Percentiles rank a stretch among this genome's conserved stretches.
Evolutionary conservation across 225 moss, liverwort and hornwort species (phyloP).

Genomic region (Rhytidiadelphus loreus): DNA sequence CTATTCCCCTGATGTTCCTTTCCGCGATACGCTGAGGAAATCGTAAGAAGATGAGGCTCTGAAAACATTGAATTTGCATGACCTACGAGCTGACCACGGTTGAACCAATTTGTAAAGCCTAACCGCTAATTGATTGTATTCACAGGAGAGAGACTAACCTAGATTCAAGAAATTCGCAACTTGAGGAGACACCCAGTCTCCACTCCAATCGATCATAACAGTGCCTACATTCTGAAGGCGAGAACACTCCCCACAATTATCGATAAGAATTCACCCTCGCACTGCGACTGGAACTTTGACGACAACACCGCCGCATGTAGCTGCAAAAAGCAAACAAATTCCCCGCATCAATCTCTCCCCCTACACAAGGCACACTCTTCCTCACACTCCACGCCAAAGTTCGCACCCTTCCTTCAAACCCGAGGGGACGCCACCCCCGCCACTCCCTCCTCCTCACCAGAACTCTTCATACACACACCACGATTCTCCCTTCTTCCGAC

Average conservation of each 20-base stretch:
- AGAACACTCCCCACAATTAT: not conserved
- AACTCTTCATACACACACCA: conserved; percentile 15
- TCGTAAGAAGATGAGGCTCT: not conserved
- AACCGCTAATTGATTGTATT: not conserved
- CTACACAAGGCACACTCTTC: not conserved
- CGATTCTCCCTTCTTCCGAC: not conserved
- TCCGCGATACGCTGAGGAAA: not conserved
- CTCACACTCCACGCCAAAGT: conserved; percentile 9
- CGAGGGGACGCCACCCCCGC: conserved; percentile 3
- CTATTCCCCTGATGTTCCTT: not conserved
- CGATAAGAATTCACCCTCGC: not conserved
- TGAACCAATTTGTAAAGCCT: not conserved
- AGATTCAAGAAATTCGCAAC: not conserved
- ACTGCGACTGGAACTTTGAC: not conserved
- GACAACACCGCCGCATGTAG: not conserved
- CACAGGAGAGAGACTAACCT: not conserved
- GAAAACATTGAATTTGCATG: not conserved
- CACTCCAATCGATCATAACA: not conserved
- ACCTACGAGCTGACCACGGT: not conserved
- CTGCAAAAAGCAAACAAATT: conserved; percentile 18
- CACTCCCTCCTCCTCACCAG: not conserved
- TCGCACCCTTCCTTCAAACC: conserved; percentile 10
- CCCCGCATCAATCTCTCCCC: not conserved
- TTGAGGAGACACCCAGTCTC: conserved; percentile 7
- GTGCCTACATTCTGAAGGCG: not conserved